Evolutionary conservation across 768 basidiomycete species (phyloP).

Genomic region (Kwoniella newhampshirensis): DNA sequence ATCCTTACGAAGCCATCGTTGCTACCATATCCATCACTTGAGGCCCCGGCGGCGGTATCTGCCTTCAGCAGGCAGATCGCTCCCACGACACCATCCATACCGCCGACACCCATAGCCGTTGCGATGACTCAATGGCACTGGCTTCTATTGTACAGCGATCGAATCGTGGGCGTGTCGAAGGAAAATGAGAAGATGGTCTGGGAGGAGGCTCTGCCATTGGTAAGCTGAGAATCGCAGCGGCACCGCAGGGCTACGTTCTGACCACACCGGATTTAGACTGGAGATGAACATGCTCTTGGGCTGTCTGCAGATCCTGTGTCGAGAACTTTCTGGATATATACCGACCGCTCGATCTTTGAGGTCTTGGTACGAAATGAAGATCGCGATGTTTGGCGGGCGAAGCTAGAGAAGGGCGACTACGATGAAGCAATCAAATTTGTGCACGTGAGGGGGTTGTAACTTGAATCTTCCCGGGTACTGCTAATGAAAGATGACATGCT

Average conservation of each 20-base stretch:
- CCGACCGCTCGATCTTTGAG: slow-evolving; percentile 84
- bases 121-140: slow-evolving; percentile 90
- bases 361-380: slow-evolving; percentile 82
- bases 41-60: slow-evolving; percentile 18
- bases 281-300: slow-evolving; percentile 69
- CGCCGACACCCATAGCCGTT: slow-evolving; percentile 69
- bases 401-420: slow-evolving; percentile 72
- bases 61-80: slow-evolving; percentile 27
- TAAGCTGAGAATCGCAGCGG: slow-evolving; percentile 53
- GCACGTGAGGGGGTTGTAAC: slow-evolving; percentile 61
- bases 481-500: slow-evolving; percentile 63
- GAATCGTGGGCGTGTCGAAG: slow-evolving; percentile 72
- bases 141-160: slow-evolving; percentile 75
- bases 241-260: too few species aligned
- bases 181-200: slow-evolving; percentile 78
- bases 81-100: slow-evolving; percentile 16
- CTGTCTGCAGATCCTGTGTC: slow-evolving; percentile 80
- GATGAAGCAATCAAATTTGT: slow-evolving; percentile 77
- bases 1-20: slow-evolving; percentile 49
- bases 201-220: slow-evolving; percentile 78
- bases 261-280: slow-evolving; percentile 60
- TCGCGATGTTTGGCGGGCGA: slow-evolving; percentile 90
- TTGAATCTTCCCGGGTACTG: not conserved
- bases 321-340: slow-evolving; percentile 92
- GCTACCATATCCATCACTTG: slow-evolving; percentile 49